These are phyloP conservation scores for Rhodosporidiobolus sp. DNA, from an alignment of 768 basidiomycete genomes.

Conservation along the genomic window DNA sequence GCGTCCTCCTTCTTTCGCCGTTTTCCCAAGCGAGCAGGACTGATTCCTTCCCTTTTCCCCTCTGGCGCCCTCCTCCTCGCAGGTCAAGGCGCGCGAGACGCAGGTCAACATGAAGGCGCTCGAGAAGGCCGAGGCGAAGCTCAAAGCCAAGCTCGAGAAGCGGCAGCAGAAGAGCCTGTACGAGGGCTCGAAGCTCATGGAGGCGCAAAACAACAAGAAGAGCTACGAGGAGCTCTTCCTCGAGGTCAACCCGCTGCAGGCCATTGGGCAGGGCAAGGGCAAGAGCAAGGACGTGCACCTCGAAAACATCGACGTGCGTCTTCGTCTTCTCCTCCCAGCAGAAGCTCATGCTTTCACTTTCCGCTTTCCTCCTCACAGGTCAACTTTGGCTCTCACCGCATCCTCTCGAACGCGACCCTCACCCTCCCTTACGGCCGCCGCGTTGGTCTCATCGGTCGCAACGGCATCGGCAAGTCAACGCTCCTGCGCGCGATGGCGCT, in stretches of 20 bases:
- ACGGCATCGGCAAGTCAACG: slow-evolving; percentile 96
- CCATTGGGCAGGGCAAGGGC: slow-evolving; percentile 64
- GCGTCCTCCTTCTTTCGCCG: neutral
- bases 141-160: slow-evolving; percentile 98
- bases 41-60: neutral
- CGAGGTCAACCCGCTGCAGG: slow-evolving; percentile 93
- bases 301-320: slow-evolving; percentile 75
- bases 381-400: slow-evolving; percentile 83
- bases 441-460: slow-evolving; percentile 83
- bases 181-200: slow-evolving; percentile 91
- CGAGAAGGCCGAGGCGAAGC: slow-evolving; percentile 94
- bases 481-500: slow-evolving; percentile 89
- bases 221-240: slow-evolving; percentile 98
- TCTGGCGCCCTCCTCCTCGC: too few species aligned
- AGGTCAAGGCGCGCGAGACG: slow-evolving; percentile 74
- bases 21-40: neutral
- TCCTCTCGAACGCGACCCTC: slow-evolving; percentile 74
- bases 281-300: slow-evolving; percentile 98
- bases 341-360: too few species aligned
- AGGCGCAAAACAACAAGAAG: slow-evolving; percentile 90
- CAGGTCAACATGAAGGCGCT: slow-evolving; percentile 92
- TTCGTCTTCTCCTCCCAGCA: slow-evolving; percentile 53
- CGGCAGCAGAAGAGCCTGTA: slow-evolving; percentile 84
- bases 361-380: slow-evolving; percentile 5
- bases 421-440: slow-evolving; percentile 84